Base-by-base conservation (phyloP, 495 filamentous ascomycete genomes). In the Penicillium herquei region DNA sequence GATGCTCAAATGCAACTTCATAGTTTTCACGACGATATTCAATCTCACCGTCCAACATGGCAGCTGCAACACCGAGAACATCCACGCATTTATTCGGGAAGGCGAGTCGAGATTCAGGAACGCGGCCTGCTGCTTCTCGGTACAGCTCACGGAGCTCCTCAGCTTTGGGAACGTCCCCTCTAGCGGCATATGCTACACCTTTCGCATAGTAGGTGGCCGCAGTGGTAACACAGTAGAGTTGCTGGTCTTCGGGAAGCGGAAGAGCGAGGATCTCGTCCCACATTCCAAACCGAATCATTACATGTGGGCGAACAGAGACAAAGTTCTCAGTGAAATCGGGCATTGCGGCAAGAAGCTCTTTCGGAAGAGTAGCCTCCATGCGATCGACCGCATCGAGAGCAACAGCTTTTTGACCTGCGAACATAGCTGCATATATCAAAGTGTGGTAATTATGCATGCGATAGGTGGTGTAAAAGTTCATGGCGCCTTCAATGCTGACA, bases 41-140 rank as follows among this genome's bases (percentile, higher is more conserved):
- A 17, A 88, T 70, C 57, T 89, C 86, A 7, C 86, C 86, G 31
- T 86, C 79, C 3, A 88, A 70, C 85, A 89, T 87, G 5, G 81
- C 79, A 12, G 70, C 59, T 0, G 78, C 85, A 4, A 89, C 73
- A 13, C 59, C 60, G 0, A 89, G 65, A 32, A 86, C 78, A 51
- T 85, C 81, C 14, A 70, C 55, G 39, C 74, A 79, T n/a, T 73
- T 84, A 63, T 86, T 87, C 52, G 84, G 84, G 66, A 82, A 87
- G 74, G 84, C 58, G 74, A 76, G 1, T 66, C 80, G 13, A 49
- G 50, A 4, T 2, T 61, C 55, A 0, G 78, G 79, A 0, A 89
- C 81, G 0, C 51, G 57, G 2, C 75, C 60, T 4, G 70, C 60
- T 0, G 84, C 80, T 14, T 70, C 58, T 3, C 49, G 56, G 54